Conservation (phyloP, 2,329 filamentous ascomycete species). For the Ceratocystiopsis minuta region DNA sequence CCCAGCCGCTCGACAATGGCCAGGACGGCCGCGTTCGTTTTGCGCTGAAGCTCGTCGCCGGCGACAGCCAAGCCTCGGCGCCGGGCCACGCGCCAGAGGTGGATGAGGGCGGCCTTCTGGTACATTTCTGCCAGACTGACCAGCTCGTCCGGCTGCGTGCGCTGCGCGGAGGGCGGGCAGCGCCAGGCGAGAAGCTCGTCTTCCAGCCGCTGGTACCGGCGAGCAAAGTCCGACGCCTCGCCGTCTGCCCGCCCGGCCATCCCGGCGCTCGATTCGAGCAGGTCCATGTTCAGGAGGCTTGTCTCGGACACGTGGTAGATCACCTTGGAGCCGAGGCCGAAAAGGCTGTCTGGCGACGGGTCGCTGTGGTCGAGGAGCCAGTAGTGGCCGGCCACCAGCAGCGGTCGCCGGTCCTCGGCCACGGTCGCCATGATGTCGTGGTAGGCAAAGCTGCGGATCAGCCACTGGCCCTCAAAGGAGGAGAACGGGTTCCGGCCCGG, state of each 20-base stretch:
- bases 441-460: conserved; percentile 11
- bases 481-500: not conserved
- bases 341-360: conserved; percentile 1
- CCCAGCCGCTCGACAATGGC: not conserved
- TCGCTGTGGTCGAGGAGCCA: conserved; percentile 4
- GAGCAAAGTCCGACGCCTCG: no score
- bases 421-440: conserved; percentile 10
- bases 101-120: not conserved
- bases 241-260: no score
- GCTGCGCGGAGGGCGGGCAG: no score
- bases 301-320: conserved; percentile 1
- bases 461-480: conserved; percentile 8
- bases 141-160: not conserved
- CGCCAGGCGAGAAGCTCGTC: no score
- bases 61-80: not conserved
- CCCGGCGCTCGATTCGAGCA: not conserved
- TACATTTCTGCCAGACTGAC: not conserved
- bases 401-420: conserved; percentile 4
- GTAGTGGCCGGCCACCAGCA: conserved; percentile 7
- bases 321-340: not conserved
- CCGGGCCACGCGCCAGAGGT: not conserved
- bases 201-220: no score
- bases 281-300: not conserved
- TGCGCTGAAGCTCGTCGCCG: not conserved
- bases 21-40: no score